Evolutionary conservation across 176 grass and related monocot genomes (phyloP).

Genomic region (Zoysia pacifica): DNA sequence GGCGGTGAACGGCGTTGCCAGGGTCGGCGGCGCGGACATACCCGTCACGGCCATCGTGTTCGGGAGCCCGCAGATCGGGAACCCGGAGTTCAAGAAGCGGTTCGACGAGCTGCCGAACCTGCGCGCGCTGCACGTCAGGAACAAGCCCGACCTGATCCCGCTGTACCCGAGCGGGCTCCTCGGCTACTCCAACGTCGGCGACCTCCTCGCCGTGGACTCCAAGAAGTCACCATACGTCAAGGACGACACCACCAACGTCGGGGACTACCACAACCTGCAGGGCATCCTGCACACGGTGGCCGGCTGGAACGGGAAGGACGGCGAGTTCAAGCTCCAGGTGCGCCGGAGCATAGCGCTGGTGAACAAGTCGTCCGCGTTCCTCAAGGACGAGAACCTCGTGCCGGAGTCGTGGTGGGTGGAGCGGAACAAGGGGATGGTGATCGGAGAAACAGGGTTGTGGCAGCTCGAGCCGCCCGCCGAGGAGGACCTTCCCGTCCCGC

Average conservation of each 20-base stretch:
- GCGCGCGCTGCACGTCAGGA: conserved; percentile 64
- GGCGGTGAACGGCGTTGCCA: conserved; percentile 59
- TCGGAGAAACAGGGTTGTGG: conserved; percentile 61
- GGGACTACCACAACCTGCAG: conserved; percentile 96
- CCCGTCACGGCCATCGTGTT: conserved; percentile 82
- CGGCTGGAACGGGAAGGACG: conserved; percentile 63
- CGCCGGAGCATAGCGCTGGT: conserved; percentile 72
- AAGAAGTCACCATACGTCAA: conserved; percentile 79
- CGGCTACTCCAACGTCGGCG: conserved; percentile 55
- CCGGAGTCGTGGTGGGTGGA: conserved; percentile 95
- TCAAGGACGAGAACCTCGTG: conserved; percentile 75
- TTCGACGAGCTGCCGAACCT: conserved; percentile 62
- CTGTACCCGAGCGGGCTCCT: conserved; percentile 68
- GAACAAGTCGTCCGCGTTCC: conserved; percentile 79
- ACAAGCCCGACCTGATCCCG: conserved; percentile 74
- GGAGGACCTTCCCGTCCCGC: conserved; percentile 66
- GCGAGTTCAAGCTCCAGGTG: conserved; percentile 77
- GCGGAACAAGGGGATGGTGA: conserved; percentile 79
- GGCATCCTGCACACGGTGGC: conserved; percentile 80
- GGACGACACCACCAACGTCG: conserved; percentile 41
- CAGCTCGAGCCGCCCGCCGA: conserved; percentile 41
- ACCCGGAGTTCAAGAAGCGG: conserved; percentile 70
- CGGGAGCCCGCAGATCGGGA: conserved; percentile 83
- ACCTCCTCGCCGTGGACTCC: conserved; percentile 52
- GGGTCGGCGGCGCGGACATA: conserved; percentile 35